A percentile compares a stretch with the other conserved stretches of the same genome.
phyloP scores from a whole-genome alignment of 176 grass and related monocot genomes.

The Thinopyrum elongatum region DNA sequence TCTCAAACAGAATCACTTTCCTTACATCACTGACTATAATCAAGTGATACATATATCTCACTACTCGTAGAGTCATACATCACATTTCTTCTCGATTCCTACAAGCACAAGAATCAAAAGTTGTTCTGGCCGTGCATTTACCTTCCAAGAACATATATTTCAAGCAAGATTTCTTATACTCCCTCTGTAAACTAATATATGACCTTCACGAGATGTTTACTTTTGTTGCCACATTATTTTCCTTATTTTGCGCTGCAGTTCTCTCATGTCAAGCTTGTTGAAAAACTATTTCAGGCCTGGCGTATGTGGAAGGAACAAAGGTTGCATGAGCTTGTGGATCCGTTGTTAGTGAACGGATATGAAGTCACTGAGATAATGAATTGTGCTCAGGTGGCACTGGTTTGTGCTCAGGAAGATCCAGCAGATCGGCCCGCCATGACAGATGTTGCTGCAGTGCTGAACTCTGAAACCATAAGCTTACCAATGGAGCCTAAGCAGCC shows the following conservation, averaged over 20 bases:
- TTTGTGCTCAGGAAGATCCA: constrained; percentile 50
- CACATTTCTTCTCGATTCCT: too few relatives aligned
- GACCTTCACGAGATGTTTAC: too few relatives aligned
- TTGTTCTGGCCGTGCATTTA: too few relatives aligned
- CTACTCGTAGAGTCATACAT: too few relatives aligned
- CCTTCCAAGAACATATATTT: not conserved
- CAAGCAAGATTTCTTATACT: not conserved
- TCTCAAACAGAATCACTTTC: too few relatives aligned
- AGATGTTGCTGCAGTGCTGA: constrained; percentile 35
- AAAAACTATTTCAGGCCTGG: constrained; percentile 43
- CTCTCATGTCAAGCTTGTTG: too few relatives aligned
- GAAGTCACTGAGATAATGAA: not conserved
- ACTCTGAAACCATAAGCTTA: constrained; percentile 19
- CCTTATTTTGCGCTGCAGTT: too few relatives aligned
- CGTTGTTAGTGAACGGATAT: not conserved
- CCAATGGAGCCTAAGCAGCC: constrained; percentile 25
- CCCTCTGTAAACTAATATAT: too few relatives aligned
- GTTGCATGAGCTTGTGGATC: constrained; percentile 35
- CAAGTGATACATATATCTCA: too few relatives aligned
- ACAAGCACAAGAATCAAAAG: too few relatives aligned
- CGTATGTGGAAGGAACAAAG: constrained; percentile 30
- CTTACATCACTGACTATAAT: too few relatives aligned
- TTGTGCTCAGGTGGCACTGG: constrained; percentile 31
- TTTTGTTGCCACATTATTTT: too few relatives aligned
- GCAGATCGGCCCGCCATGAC: constrained; percentile 36